These are phyloP conservation scores for Withania somnifera DNA, from an alignment of 305 asterid genomes.

Conservation along the genomic window DNA sequence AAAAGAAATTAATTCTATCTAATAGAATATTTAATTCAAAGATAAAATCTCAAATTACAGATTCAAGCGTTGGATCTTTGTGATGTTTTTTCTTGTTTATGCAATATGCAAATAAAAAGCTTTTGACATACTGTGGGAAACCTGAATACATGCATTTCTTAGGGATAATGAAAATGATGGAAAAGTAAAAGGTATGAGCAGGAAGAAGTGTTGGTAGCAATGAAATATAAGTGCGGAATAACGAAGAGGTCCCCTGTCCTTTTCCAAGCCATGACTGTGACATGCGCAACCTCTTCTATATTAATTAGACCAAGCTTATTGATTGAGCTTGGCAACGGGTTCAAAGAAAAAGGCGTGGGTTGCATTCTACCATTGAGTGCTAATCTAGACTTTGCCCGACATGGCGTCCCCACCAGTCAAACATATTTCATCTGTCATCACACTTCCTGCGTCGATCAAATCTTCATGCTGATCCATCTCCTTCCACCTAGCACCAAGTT, in stretches of 20 bases:
- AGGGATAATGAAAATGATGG: constrained; percentile 54
- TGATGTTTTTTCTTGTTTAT: background rate
- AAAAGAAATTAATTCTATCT: background rate
- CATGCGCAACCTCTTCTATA: constrained; percentile 69
- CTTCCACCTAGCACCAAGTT: background rate
- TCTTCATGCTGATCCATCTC: constrained; percentile 51
- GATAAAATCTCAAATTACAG: background rate
- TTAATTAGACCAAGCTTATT: constrained; percentile 14
- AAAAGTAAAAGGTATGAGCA: constrained; percentile 77
- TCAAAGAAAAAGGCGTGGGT: constrained; percentile 61
- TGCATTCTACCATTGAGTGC: constrained; percentile 65
- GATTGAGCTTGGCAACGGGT: constrained; percentile 32
- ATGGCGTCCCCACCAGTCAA: constrained; percentile 15
- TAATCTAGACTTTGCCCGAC: constrained; percentile 64
- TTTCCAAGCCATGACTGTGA: constrained; percentile 35
- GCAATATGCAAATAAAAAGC: background rate
- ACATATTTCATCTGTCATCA: constrained; percentile 22
- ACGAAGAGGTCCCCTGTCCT: constrained; percentile 64
- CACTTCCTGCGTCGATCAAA: constrained; percentile 50
- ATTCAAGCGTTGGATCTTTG: background rate
- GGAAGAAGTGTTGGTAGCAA: constrained; percentile 34
- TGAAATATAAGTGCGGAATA: constrained; percentile 22
- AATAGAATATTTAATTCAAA: background rate
- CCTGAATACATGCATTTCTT: background rate
- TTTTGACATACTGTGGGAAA: background rate